Conservation (phyloP, 169 alveolate genomes). For the Perkinsus olseni region DNA sequence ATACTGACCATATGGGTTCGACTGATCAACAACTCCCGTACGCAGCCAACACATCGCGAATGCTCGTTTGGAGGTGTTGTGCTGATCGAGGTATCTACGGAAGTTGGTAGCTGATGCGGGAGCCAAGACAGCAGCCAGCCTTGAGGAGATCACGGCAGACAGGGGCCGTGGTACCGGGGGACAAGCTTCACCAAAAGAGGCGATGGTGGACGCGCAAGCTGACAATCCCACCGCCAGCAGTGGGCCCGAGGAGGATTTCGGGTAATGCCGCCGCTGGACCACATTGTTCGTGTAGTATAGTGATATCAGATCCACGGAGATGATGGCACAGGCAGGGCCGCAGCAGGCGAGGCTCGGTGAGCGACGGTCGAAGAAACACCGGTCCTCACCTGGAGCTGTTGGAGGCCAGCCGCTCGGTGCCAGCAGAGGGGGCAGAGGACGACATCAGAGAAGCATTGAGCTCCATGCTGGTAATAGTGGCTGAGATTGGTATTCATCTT, state of each 20-base stretch:
- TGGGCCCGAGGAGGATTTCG: neutral
- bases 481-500: neutral
- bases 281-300: too few species aligned
- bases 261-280: neutral
- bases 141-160: neutral
- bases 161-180: neutral
- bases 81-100: neutral
- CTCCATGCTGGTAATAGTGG: neutral
- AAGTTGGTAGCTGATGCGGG: neutral
- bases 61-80: neutral
- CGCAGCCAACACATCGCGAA: neutral
- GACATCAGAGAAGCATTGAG: neutral
- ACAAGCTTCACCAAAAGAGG: neutral
- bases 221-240: neutral
- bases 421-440: neutral
- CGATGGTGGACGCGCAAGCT: neutral
- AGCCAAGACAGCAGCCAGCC: neutral
- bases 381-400: neutral
- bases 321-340: too few species aligned
- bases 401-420: neutral
- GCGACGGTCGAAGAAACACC: neutral
- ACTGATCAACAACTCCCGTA: neutral
- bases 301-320: too few species aligned
- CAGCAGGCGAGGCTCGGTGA: neutral
- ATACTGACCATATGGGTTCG: neutral